These are phyloP conservation scores for Pythium dissimile DNA, from an alignment of 352 stramenopile species.

Conservation along the genomic window DNA sequence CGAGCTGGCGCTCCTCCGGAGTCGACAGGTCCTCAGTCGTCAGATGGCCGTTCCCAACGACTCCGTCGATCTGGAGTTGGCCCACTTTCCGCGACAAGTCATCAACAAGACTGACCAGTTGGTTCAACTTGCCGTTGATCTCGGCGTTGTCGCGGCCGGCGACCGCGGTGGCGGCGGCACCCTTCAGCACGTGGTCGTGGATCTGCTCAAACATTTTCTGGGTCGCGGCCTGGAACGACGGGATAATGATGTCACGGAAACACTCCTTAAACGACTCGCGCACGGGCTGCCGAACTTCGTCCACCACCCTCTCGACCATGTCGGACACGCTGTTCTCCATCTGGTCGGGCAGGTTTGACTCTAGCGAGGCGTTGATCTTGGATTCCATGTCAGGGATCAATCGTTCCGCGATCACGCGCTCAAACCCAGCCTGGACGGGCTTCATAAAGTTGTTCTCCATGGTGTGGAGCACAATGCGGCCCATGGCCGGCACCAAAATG, in stretches of 20 bases:
- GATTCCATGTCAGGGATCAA: conserved; percentile 70
- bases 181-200: conserved; percentile 77
- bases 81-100: conserved; percentile 63
- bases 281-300: conserved; percentile 76
- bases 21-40: conserved; percentile 15
- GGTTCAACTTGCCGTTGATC: conserved; percentile 53
- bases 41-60: conserved; percentile 26
- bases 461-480: conserved; percentile 81
- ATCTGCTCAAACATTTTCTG: conserved; percentile 91
- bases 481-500: conserved; percentile 79
- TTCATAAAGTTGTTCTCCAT: conserved; percentile 91
- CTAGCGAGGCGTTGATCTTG: conserved; percentile 63
- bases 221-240: conserved; percentile 81
- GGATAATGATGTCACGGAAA: conserved; percentile 85
- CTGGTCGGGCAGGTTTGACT: conserved; percentile 51
- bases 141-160: conserved; percentile 55
- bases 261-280: conserved; percentile 83
- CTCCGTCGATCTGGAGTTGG: conserved; percentile 26
- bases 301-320: conserved; percentile 73
- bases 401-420: conserved; percentile 70
- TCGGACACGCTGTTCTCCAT: conserved; percentile 59
- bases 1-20: conserved; percentile 52
- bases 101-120: conserved; percentile 62
- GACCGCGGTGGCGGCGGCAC: conserved; percentile 35
- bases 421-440: conserved; percentile 72